phyloP scores from a whole-genome alignment of 441 rosid species.

The Adansonia rubrostipa region DNA sequence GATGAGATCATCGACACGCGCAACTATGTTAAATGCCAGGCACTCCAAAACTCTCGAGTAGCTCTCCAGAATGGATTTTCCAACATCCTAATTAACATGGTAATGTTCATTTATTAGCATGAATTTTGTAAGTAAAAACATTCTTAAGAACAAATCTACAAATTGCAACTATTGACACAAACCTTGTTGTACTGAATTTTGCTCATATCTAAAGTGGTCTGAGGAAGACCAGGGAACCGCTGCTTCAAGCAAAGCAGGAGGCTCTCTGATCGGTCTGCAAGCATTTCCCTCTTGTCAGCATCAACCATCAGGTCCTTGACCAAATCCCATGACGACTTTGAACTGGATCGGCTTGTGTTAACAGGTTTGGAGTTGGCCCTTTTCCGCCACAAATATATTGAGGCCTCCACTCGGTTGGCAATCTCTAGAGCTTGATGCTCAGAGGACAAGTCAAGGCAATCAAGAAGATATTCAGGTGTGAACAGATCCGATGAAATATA shows the following conservation, averaged over 20 bases:
- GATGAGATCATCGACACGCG: constrained; percentile 88
- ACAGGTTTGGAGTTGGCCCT: constrained; percentile 58
- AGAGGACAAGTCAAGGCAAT: constrained; percentile 88
- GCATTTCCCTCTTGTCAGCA: constrained; percentile 79
- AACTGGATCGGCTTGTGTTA: constrained; percentile 44
- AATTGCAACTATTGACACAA: constrained; percentile 10
- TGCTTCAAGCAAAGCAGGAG: constrained; percentile 86
- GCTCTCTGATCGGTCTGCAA: constrained; percentile 89
- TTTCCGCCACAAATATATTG: constrained; percentile 78
- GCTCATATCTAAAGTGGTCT: constrained; percentile 95
- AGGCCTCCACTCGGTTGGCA: constrained; percentile 89
- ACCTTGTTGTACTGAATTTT: constrained; percentile 98
- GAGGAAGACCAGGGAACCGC: constrained; percentile 93
- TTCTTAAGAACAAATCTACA: neutral
- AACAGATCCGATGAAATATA: constrained; percentile 85
- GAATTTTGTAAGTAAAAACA: constrained; percentile 9
- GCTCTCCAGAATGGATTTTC: constrained; percentile 95
- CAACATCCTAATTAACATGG: constrained; percentile 67
- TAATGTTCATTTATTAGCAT: neutral
- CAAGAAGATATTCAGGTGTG: constrained; percentile 86
- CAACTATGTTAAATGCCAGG: constrained; percentile 87
- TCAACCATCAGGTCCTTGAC: constrained; percentile 93
- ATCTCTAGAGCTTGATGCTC: constrained; percentile 96
- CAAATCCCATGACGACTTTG: constrained; percentile 89
- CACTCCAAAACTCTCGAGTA: constrained; percentile 97